A percentile compares a stretch with the other conserved stretches of the same genome.
These are phyloP conservation scores for Sechiopsis laciniata DNA, from an alignment of 306 rosid genomes.

Conservation along the genomic window DNA sequence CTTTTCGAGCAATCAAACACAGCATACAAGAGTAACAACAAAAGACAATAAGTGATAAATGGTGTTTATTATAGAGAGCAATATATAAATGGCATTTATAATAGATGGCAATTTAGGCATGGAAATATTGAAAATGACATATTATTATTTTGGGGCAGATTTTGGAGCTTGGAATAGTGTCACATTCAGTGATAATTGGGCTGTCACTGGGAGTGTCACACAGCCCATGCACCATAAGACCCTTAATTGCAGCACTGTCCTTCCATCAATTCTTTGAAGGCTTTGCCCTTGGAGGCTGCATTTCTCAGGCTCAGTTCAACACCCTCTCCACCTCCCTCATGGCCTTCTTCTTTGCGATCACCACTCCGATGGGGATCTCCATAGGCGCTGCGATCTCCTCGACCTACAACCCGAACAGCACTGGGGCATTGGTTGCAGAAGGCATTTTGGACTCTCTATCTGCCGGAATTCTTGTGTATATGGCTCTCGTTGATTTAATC, in stretches of 20 bases:
- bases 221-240: conserved; percentile 84
- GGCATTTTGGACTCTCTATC: conserved; percentile 79
- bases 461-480: conserved; percentile 76
- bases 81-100: too few species aligned
- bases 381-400: conserved; percentile 61
- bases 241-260: conserved; percentile 75
- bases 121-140: too few species aligned
- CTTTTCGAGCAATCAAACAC: too few species aligned
- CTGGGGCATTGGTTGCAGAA: conserved; percentile 62
- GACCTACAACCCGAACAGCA: conserved; percentile 53
- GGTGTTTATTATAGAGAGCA: too few species aligned
- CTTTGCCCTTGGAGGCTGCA: conserved; percentile 97
- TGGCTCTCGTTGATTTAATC: conserved; percentile 91
- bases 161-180: conserved; percentile 89
- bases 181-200: conserved; percentile 93
- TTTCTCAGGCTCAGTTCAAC: conserved; percentile 82
- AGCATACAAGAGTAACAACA: too few species aligned
- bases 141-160: conserved; percentile 38
- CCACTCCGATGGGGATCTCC: conserved; percentile 70
- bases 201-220: conserved; percentile 81
- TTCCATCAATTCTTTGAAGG: conserved; percentile 98
- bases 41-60: too few species aligned
- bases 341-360: conserved; percentile 81
- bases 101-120: too few species aligned
- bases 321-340: conserved; percentile 50